Evolutionary conservation across 148 eudicot species (phyloP), one percentile per base, ranked within the genome.

Genomic region (Nepenthes gracilis): DNA sequence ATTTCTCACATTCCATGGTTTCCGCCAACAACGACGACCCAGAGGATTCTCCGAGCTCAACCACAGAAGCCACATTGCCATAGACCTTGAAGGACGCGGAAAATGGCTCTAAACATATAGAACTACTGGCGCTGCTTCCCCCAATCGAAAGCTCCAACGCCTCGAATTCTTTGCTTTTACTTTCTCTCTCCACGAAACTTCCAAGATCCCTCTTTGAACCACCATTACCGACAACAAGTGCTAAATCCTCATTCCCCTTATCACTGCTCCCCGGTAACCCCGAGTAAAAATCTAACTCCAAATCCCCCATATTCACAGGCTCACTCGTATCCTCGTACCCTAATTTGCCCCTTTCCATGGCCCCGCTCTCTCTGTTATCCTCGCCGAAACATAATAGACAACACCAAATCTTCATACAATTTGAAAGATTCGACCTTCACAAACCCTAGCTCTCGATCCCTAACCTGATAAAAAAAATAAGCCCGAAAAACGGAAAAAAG

Each of bases 381-480:
- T 68, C 69, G 36, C 72, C 72, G 12, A 73, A 80, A 37, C 83
- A 40, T 40, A 40, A 78, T 52, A 73, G 63, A 61, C 73, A 80
- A 57, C 83, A 80, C 73, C 80, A 80, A 80, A 77, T 71, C 85
- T 49, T 83, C 88, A 83, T 78, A 61, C 85, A 78, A 43, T 58
- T 48, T 53, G 60, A 60, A 8, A 59, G 57, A 48, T 40, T 40
- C 61, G 57, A 52, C 64, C 64, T 54, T 47, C 53, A 45, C 8
- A 14, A 74, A 65, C 69, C 78, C 78, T 73, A 64, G 66, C 47
- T 60, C 58, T 43, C 61, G 63, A 70, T 67, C 74, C 53, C 45
- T 23, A n/a, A 9, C 53, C 47, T 15, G 33, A 43, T 37, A 33
- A 49, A 45, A 47, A 67, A 34, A 62, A 32, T 55, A 2, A 55